These are phyloP conservation scores for Asterionellopsis glacialis DNA, from an alignment of 108 stramenopile species.

Conservation along the genomic window DNA sequence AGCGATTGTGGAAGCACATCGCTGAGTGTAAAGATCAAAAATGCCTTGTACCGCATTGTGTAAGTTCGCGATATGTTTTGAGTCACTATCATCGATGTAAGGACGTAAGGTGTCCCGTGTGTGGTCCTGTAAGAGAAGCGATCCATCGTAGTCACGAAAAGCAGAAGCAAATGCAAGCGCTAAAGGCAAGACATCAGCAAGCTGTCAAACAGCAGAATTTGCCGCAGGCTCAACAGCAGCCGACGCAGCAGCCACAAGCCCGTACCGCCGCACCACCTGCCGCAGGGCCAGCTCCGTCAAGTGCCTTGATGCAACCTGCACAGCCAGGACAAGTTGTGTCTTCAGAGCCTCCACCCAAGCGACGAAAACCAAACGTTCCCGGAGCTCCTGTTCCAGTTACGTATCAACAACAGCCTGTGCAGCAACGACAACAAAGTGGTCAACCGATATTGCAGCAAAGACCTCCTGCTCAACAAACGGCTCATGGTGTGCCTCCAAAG, in stretches of 20 bases:
- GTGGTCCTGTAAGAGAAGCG: slow-evolving; percentile 96
- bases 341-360: slow-evolving; percentile 26
- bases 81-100: slow-evolving; percentile 99
- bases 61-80: slow-evolving; percentile 95
- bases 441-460: neutral
- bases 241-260: slow-evolving; percentile 7
- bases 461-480: slow-evolving; percentile 1
- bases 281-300: slow-evolving; percentile 16
- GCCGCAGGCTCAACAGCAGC: slow-evolving; percentile 13
- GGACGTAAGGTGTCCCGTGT: slow-evolving; percentile 96
- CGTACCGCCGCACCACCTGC: slow-evolving; percentile 25
- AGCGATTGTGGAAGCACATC: slow-evolving; percentile 97
- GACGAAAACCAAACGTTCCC: slow-evolving; percentile 13
- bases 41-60: slow-evolving; percentile 96
- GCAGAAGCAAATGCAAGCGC: slow-evolving; percentile 88
- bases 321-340: neutral
- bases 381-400: slow-evolving; percentile 1
- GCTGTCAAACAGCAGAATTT: slow-evolving; percentile 32
- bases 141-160: slow-evolving; percentile 95
- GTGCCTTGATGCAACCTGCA: neutral
- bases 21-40: slow-evolving; percentile 95
- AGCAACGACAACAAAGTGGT: neutral
- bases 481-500: slow-evolving; percentile 1
- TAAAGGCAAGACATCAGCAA: slow-evolving; percentile 78
- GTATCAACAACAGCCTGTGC: neutral